Percentiles rank a stretch among this genome's conserved stretches.
phyloP scores from a whole-genome alignment of 257 asterid species.

The Anisodus acutangulus region DNA sequence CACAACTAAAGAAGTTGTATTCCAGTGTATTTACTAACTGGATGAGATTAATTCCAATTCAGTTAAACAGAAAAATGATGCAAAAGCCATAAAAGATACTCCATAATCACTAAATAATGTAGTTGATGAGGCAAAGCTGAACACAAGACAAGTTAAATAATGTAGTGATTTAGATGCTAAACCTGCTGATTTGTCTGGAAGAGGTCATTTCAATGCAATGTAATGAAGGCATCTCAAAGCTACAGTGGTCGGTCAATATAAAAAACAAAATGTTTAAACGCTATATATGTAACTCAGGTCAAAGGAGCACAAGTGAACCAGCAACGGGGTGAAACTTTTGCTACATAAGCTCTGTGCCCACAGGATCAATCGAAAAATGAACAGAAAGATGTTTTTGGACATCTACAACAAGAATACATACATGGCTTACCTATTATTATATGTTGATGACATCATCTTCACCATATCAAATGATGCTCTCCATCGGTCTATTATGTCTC shows the following conservation, averaged over 20 bases:
- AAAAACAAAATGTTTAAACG: not conserved
- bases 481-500: too few relatives aligned
- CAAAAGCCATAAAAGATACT: not conserved
- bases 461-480: too few relatives aligned
- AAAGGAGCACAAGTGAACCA: not conserved
- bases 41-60: not conserved
- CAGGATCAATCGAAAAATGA: constrained; percentile 67
- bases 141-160: not conserved
- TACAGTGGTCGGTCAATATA: not conserved
- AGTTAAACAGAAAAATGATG: not conserved
- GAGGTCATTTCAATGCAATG: not conserved
- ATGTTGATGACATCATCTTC: too few relatives aligned
- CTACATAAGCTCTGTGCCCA: constrained; percentile 78
- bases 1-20: not conserved
- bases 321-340: constrained; percentile 38
- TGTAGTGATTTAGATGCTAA: constrained; percentile 6
- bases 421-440: too few relatives aligned
- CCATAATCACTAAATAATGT: not conserved
- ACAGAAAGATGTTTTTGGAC: constrained; percentile 49
- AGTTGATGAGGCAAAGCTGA: not conserved
- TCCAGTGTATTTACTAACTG: not conserved
- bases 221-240: not conserved
- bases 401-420: too few relatives aligned
- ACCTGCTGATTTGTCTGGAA: constrained; percentile 2
- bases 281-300: not conserved